These are phyloP conservation scores for Ceratocystis huliohia DNA, from an alignment of 2,329 filamentous ascomycete genomes.

Conservation along the genomic window DNA sequence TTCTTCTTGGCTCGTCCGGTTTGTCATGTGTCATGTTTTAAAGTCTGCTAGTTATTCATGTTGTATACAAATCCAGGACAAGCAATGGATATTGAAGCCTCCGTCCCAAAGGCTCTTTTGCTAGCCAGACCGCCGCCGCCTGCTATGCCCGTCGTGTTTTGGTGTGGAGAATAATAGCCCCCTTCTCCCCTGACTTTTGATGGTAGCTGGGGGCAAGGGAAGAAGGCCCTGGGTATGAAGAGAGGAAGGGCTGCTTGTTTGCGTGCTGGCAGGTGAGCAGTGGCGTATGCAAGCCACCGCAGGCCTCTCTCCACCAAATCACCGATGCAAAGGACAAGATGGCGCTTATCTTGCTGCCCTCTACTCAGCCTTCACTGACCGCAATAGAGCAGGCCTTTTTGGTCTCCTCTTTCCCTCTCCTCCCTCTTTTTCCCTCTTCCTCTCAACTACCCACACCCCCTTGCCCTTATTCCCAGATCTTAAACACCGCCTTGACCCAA, in stretches of 20 bases:
- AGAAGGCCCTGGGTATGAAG: background rate
- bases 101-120: background rate
- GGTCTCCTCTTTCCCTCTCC: background rate
- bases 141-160: background rate
- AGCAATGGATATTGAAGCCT: background rate
- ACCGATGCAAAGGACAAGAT: background rate
- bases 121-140: background rate
- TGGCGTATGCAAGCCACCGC: background rate
- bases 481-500: background rate
- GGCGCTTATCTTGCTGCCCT: no score
- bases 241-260: background rate
- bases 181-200: background rate
- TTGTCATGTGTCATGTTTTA: background rate
- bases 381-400: background rate
- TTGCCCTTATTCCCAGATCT: background rate
- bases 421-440: background rate
- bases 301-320: background rate
- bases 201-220: background rate
- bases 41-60: background rate
- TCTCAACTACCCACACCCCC: background rate
- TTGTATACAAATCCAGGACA: background rate
- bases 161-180: no score
- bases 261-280: background rate
- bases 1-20: conserved; percentile 1
- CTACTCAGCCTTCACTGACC: background rate